Percentiles rank a stretch among this genome's conserved stretches.
Conservation (phyloP, 2,329 filamentous ascomycete species). For the Talaromyces atroroseus region DNA sequence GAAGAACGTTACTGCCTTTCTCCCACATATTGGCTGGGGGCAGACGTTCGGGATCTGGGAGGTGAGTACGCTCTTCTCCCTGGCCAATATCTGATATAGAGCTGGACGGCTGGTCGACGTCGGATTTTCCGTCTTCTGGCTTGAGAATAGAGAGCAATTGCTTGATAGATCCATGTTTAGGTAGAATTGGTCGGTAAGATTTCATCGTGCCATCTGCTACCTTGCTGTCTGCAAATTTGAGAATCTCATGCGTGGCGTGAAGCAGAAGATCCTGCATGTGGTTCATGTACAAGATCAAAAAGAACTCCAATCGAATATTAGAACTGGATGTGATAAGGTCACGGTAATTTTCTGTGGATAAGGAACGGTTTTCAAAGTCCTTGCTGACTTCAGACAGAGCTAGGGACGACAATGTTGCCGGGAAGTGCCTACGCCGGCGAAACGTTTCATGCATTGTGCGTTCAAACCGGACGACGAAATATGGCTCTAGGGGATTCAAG, state of each 20-base stretch:
- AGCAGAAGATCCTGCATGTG: not conserved
- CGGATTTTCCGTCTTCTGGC: not conserved
- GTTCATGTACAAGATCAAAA: not conserved
- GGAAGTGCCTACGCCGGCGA: not conserved
- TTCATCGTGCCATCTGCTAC: slow-evolving; percentile 3
- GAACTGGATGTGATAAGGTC: not conserved
- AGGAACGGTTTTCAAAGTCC: not conserved
- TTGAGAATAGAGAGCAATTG: not conserved
- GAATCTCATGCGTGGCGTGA: not conserved
- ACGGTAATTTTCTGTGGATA: not conserved
- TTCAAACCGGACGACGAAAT: not conserved
- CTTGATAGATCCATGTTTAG: not conserved
- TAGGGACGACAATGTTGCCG: not conserved
- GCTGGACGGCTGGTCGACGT: not conserved
- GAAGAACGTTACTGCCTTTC: not conserved
- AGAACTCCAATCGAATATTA: not conserved
- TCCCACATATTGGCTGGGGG: not conserved
- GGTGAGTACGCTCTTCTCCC: not conserved
- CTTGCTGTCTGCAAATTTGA: not conserved
- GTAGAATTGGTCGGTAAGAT: not conserved
- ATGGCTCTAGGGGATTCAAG: not conserved
- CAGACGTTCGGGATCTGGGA: not conserved
- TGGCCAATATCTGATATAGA: not conserved
- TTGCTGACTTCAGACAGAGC: not conserved
- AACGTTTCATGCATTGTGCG: not conserved